Base-by-base conservation (phyloP, 208 protist species). In the Wallacemonas rigidus region DNA sequence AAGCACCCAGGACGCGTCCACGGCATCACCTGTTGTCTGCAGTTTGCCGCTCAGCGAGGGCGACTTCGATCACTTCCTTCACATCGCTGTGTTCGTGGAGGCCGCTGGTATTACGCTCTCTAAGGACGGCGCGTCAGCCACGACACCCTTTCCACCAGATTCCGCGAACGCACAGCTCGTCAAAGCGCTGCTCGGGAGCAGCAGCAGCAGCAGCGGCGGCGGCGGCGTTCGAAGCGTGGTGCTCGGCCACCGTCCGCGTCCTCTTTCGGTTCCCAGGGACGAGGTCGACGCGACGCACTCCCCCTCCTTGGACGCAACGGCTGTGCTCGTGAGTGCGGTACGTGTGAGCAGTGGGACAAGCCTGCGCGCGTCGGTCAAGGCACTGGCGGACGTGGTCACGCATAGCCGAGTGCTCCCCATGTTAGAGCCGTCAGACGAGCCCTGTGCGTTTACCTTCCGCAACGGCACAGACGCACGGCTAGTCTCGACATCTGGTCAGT, bases 61-160 rank as follows among this genome's bases (percentile, higher is more conserved):
- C 39, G 82, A 92, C 57, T 88, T 77, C 80, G 80, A 89, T 68
- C 71, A 60, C 61, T 89, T 82, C 72, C 74, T 87, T 64, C 71
- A 92, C 67, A 51, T 92, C 14, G 69, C 82, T 0, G 75, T 85
- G n/a, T 76, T 89, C 3, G 8, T 92, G 3, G 84, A 92, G 17
- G 63, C 60, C 12, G 71, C 70, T 26, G 55, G 53, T 6, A 26
- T 89, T 8, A 89, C 82, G 41, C 67, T 92, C 3, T 67, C 75
- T 55, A 92, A 89, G 76, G 80, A 71, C 11, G 71, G 75, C 35
- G 64, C 77, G 51, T 72, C 72, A 11, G 72, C 61, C 47, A 79
- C 75, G 50, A 54, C 55, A 7, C 35, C 60, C 11, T 58, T 89
- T 4, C 73, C 82, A 3, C 67, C 67, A 6, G 55, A 2, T n/a